Evolutionary conservation across 768 basidiomycete genomes (phyloP).

Genomic region (Rhizopogon vinicolor): DNA sequence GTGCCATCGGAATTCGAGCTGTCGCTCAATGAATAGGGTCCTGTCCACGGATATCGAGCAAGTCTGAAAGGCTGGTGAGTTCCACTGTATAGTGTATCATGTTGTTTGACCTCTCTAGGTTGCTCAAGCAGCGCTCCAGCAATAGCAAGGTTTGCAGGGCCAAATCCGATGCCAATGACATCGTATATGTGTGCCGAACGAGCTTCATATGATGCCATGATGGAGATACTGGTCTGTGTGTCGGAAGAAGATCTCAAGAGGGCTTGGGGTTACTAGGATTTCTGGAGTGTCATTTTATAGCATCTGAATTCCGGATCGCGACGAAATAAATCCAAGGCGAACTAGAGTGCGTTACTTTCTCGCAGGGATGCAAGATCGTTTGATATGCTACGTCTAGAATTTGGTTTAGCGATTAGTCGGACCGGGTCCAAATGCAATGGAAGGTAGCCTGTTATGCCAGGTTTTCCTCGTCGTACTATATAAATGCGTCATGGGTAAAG

Average conservation of each 20-base stretch:
- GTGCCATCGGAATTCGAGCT: conserved; percentile 47
- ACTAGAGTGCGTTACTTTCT: too few relatives aligned
- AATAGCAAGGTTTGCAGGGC: conserved; percentile 49
- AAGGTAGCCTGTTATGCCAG: too few relatives aligned
- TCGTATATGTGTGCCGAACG: conserved; percentile 27
- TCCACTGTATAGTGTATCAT: neutral
- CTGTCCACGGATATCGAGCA: conserved; percentile 20
- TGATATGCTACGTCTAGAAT: too few relatives aligned
- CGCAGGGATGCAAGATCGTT: too few relatives aligned
- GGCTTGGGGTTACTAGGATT: neutral
- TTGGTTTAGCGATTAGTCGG: too few relatives aligned
- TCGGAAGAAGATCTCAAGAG: neutral
- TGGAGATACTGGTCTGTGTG: neutral
- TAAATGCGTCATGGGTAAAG: too few relatives aligned
- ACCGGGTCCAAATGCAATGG: too few relatives aligned
- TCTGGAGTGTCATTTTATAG: neutral
- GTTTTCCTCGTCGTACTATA: too few relatives aligned
- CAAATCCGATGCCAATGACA: conserved; percentile 47
- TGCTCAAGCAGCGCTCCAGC: conserved; percentile 46
- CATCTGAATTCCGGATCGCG: neutral
- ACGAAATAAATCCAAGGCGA: neutral
- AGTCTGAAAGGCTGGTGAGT: conserved; percentile 6
- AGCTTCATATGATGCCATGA: neutral
- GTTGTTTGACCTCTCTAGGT: conserved; percentile 16
- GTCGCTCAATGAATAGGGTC: conserved; percentile 45